Evolutionary conservation across 2,329 filamentous ascomycete species (phyloP).

Genomic region (Beauveria sp.): DNA sequence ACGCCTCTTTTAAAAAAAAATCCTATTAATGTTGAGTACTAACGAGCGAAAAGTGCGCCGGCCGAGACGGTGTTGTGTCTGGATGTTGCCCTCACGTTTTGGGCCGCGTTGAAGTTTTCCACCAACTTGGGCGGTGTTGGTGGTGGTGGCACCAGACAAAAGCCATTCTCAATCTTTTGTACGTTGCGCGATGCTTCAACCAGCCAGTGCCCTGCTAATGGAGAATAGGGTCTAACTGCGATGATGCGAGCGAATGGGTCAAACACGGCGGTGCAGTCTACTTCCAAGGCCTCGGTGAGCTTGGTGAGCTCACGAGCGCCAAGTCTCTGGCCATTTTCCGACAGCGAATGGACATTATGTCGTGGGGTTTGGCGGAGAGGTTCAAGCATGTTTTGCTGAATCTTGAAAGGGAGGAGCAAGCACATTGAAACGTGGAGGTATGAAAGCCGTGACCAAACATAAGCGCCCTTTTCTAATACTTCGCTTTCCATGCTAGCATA

Average conservation of each 20-base stretch:
- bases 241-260: neutral
- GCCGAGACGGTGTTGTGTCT: conserved; percentile 1
- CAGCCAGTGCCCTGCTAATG: neutral
- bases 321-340: conserved; percentile 3
- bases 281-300: conserved; percentile 7
- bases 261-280: neutral
- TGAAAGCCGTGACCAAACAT: neutral
- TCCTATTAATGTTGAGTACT: neutral
- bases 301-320: neutral
- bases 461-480: too few species aligned
- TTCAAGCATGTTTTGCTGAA: neutral
- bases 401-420: neutral
- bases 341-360: conserved; percentile 2
- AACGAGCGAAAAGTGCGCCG: neutral
- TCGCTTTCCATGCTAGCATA: too few species aligned
- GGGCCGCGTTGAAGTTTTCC: conserved; percentile 3
- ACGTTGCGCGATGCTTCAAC: neutral
- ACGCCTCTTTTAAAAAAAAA: neutral
- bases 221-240: neutral
- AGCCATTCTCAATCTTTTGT: neutral
- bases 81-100: conserved; percentile 7
- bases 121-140: neutral
- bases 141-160: neutral
- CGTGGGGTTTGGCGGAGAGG: neutral
- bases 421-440: neutral